phyloP scores from a whole-genome alignment of 116 monocot species.

The Trichopus zeylanicus region DNA sequence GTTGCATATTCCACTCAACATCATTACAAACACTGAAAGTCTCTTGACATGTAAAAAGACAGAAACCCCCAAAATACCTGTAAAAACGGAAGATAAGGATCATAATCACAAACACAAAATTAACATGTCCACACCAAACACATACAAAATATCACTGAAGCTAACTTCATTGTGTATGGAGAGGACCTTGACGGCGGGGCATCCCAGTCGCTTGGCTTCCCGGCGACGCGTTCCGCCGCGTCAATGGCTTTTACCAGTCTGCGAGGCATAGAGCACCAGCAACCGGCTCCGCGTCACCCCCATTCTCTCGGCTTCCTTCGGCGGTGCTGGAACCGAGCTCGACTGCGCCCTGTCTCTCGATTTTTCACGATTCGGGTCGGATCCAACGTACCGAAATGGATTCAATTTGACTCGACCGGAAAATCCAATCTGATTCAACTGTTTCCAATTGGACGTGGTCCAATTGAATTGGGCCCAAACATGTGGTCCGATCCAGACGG shows the following conservation, averaged over 20 bases:
- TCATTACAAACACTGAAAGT: too few species aligned
- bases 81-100: constrained; percentile 2
- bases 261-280: constrained; percentile 85
- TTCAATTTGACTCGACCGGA: too few species aligned
- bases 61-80: constrained; percentile 2
- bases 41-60: too few species aligned
- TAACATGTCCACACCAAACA: neutral
- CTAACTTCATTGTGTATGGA: constrained; percentile 28
- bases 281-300: constrained; percentile 24
- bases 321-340: too few species aligned
- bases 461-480: too few species aligned
- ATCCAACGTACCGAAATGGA: too few species aligned
- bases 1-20: too few species aligned
- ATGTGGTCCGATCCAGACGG: too few species aligned
- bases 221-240: constrained; percentile 75
- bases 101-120: neutral
- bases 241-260: constrained; percentile 90
- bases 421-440: too few species aligned
- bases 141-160: neutral
- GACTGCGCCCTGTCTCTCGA: too few species aligned
- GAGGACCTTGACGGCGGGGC: constrained; percentile 54
- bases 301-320: neutral
- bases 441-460: neutral
- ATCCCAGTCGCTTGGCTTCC: constrained; percentile 73
- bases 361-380: too few species aligned